Evolutionary conservation across 1,139 yeast species (phyloP), one percentile per base, ranked within the genome.

Genomic region (Suhomyces choctaworum): DNA sequence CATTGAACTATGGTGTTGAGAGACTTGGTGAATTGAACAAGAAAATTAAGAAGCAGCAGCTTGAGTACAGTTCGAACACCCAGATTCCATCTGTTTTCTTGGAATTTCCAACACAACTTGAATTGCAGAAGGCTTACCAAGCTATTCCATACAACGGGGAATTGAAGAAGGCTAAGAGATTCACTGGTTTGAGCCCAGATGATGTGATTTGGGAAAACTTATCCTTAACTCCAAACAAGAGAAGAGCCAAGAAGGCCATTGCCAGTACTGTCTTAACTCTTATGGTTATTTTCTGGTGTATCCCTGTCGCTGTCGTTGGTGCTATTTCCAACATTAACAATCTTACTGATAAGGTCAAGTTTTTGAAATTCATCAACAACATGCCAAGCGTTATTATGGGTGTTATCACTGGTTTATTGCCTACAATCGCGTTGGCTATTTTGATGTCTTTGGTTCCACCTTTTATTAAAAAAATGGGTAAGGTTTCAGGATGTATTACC

Each of bases 61-160:
- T 55, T 22, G 62, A 64, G 29, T 66, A 67, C 48, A 64, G 66
- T 32, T 58, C 69, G 13, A 62, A 67, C 40, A 65, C 70, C 7
- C 80, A 78, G 51, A 58, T 73, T 28, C 80, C 84, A 37, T 84
- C 96, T 24, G 95, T 85, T 13, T 89, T 92, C 56, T 73, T 90
- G 34, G 92, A 86, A 56, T 92, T 92, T 60, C 80, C 85, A 37
- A 77, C 89, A 40, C 97, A 89, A 61, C 80, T 83, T 53, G 87
- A 87, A 51, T 87, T 94, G 25, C 96, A 90, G 62, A 70, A 82
- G 47, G 97, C 97, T n/a, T 80, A 72, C 56, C 97, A 90, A 63
- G 78, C 86, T 17, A 66, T 79, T 37, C 78, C 88, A 9, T 82
- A 77, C 60, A 83, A 83, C 53, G 62, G 65, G 12, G 86, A 89